phyloP scores from a whole-genome alignment of 1,139 yeast genomes.

The Candida mesenterica region DNA sequence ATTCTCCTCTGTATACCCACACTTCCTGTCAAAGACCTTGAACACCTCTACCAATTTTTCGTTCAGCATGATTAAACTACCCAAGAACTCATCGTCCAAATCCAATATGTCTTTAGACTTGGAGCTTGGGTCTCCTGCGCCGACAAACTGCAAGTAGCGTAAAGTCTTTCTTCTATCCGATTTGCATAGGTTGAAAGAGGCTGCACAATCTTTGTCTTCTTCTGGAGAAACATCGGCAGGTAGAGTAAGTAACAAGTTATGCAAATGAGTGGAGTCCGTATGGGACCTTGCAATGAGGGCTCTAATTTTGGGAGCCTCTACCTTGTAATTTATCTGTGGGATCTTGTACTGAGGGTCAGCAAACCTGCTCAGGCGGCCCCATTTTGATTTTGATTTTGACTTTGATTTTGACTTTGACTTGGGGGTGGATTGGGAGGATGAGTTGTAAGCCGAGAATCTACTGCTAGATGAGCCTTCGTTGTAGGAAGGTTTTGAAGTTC shows the following conservation, averaged over 20 bases:
- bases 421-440: slow-evolving; percentile 5
- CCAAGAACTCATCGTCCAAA: slow-evolving; percentile 75
- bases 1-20: slow-evolving; percentile 37
- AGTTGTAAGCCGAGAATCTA: not conserved
- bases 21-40: slow-evolving; percentile 56
- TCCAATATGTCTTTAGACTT: slow-evolving; percentile 30
- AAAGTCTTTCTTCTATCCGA: slow-evolving; percentile 73
- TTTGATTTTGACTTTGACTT: slow-evolving; percentile 4
- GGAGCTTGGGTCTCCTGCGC: slow-evolving; percentile 42
- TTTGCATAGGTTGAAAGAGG: slow-evolving; percentile 72
- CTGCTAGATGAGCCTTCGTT: not conserved
- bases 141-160: slow-evolving; percentile 77
- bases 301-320: slow-evolving; percentile 74
- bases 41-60: slow-evolving; percentile 80
- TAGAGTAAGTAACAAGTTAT: slow-evolving; percentile 61
- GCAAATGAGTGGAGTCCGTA: slow-evolving; percentile 69
- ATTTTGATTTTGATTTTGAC: slow-evolving; percentile 5
- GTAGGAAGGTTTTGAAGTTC: slow-evolving; percentile 7
- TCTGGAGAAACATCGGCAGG: slow-evolving; percentile 54
- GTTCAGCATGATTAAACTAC: slow-evolving; percentile 81
- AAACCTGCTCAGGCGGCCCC: slow-evolving; percentile 25
- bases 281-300: slow-evolving; percentile 72
- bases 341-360: slow-evolving; percentile 59
- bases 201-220: slow-evolving; percentile 58
- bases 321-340: slow-evolving; percentile 65